These are phyloP conservation scores for Chenopodium formosanum DNA, from an alignment of 148 eudicot species.

Conservation along the genomic window DNA sequence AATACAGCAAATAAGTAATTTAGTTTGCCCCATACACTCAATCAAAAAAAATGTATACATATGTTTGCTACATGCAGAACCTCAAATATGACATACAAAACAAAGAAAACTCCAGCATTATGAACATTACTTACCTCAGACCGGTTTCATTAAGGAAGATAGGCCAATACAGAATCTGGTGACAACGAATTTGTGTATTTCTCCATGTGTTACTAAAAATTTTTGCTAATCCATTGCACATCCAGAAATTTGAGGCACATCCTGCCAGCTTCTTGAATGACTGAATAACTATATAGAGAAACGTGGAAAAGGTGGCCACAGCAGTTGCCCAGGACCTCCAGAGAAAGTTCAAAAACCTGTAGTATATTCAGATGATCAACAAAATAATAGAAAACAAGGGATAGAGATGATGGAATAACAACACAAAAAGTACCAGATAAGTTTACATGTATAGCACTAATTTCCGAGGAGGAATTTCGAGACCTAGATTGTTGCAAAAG, in stretches of 20 bases:
- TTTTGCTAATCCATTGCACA: constrained; percentile 31
- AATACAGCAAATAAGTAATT: neutral
- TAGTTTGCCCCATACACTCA: neutral
- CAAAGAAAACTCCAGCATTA: neutral
- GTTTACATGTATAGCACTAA: constrained; percentile 46
- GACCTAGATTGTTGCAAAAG: constrained; percentile 38
- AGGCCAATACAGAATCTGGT: constrained; percentile 86
- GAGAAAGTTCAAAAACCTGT: constrained; percentile 48
- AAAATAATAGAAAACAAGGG: constrained; percentile 3
- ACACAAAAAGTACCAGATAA: constrained; percentile 17
- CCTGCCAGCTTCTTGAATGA: constrained; percentile 39
- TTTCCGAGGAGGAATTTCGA: constrained; percentile 32
- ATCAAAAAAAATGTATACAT: no score
- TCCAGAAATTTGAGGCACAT: constrained; percentile 39
- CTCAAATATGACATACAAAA: neutral
- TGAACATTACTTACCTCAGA: constrained; percentile 51
- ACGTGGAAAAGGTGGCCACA: constrained; percentile 67
- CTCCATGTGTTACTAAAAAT: constrained; percentile 56
- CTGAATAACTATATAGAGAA: constrained; percentile 59
- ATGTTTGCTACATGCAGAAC: no score
- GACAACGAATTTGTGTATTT: constrained; percentile 61
- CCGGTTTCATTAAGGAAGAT: constrained; percentile 54
- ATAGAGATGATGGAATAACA: constrained; percentile 3
- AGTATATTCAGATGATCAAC: constrained; percentile 28
- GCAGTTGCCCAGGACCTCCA: constrained; percentile 53